Percentiles rank a stretch among this genome's conserved stretches.
Conservation (phyloP, 768 basidiomycete species). For the Artomyces pyxidatus region DNA sequence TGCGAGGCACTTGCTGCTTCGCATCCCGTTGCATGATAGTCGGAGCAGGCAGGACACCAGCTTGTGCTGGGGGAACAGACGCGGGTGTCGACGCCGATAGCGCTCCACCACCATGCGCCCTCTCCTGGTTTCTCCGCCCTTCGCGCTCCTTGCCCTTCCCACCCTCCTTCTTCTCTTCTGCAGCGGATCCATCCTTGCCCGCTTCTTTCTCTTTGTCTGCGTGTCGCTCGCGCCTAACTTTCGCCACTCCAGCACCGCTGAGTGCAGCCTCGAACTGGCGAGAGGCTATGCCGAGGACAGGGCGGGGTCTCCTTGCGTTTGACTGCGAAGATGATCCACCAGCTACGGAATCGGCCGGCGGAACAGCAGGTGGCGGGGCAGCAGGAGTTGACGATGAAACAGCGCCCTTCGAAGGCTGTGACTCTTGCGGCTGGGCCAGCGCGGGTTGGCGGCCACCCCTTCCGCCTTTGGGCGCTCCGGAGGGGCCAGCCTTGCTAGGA, state of each 20-base stretch:
- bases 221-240: constrained; percentile 17
- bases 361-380: constrained; percentile 1
- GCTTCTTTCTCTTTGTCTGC: constrained; percentile 23
- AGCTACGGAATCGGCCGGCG: constrained; percentile 17
- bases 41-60: constrained; percentile 14
- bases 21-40: constrained; percentile 22
- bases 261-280: constrained; percentile 70
- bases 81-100: background rate
- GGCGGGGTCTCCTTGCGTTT: constrained; percentile 26
- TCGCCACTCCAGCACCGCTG: constrained; percentile 51
- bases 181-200: constrained; percentile 11
- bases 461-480: constrained; percentile 5
- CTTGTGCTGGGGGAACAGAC: background rate
- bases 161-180: constrained; percentile 12
- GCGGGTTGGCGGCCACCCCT: constrained; percentile 6
- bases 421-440: background rate
- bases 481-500: constrained; percentile 1
- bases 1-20: background rate
- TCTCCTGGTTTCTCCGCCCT: constrained; percentile 1
- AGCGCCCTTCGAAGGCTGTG: constrained; percentile 2
- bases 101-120: background rate
- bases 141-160: background rate
- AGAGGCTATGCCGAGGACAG: constrained; percentile 53
- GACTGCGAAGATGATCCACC: constrained; percentile 33
- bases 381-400: background rate